Percentiles rank a stretch among this genome's conserved stretches.
phyloP scores from a whole-genome alignment of 2,329 filamentous ascomycete species.

The Tolypocladium capitatum region DNA sequence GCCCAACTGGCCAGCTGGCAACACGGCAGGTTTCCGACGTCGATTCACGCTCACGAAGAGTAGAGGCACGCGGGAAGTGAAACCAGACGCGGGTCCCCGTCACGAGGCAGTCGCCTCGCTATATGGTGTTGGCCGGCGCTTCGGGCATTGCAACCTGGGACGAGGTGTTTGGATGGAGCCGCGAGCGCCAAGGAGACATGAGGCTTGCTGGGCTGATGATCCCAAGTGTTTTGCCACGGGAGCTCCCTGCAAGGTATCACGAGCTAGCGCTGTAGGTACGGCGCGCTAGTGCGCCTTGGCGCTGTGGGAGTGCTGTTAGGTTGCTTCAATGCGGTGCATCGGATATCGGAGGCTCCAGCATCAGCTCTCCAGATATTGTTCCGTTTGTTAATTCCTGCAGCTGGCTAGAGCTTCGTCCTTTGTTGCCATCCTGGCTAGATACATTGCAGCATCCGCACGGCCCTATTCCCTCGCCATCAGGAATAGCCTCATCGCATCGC shows the following conservation, averaged over 20 bases:
- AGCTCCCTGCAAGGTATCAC: not conserved
- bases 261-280: not conserved
- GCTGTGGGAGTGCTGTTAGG: too few relatives aligned
- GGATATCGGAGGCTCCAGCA: too few relatives aligned
- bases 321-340: too few relatives aligned
- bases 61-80: not conserved
- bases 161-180: not conserved
- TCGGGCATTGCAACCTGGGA: not conserved
- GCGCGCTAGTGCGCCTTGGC: not conserved
- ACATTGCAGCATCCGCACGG: too few relatives aligned
- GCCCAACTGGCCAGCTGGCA: not conserved
- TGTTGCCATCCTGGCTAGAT: too few relatives aligned
- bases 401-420: too few relatives aligned
- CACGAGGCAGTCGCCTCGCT: not conserved
- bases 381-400: too few relatives aligned
- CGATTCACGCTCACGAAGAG: not conserved
- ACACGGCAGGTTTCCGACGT: too few relatives aligned
- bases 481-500: constrained; percentile 1
- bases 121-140: not conserved
- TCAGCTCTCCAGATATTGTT: too few relatives aligned
- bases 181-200: not conserved
- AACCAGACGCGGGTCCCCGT: not conserved
- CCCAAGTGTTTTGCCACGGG: too few relatives aligned
- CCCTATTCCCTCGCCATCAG: not conserved
- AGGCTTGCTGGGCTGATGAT: too few relatives aligned